A percentile compares a stretch with the other conserved stretches of the same genome.
Conservation (phyloP, 2,329 filamentous ascomycete genomes). For the Ophiostoma himal-ulmi region DNA sequence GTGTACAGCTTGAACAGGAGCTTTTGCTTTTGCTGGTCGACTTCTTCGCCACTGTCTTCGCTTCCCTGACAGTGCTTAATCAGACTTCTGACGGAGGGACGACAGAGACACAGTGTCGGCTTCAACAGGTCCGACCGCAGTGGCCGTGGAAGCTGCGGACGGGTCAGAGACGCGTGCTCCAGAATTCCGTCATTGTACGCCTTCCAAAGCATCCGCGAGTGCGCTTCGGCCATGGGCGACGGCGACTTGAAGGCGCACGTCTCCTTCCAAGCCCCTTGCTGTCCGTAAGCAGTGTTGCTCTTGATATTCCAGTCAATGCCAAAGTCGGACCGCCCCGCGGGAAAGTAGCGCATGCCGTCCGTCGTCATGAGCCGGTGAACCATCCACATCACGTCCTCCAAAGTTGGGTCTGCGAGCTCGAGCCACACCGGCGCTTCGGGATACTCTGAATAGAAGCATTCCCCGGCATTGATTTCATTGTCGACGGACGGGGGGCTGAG, state of each 20-base stretch:
- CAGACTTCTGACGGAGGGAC: neutral
- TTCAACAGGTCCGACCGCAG: neutral
- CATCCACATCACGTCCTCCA: conserved; percentile 30
- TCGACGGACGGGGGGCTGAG: neutral
- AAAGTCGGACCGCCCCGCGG: neutral
- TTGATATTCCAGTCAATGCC: neutral
- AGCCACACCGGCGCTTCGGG: conserved; percentile 26
- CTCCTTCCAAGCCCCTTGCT: neutral
- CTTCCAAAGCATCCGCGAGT: neutral
- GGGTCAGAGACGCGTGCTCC: neutral
- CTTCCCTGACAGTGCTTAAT: no score
- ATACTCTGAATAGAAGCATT: neutral
- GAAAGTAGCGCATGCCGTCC: neutral
- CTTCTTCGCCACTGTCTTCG: neutral
- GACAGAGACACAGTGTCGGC: neutral
- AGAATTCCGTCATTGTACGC: neutral
- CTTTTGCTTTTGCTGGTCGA: neutral
- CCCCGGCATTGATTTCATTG: no score
- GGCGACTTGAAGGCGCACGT: neutral
- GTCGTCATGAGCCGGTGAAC: conserved; percentile 27
- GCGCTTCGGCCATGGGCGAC: neutral
- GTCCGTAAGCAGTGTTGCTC: neutral
- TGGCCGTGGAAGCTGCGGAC: neutral
- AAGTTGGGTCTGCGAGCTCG: conserved; percentile 27
- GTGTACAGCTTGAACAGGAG: neutral